These are phyloP conservation scores for Verticillium zaregamsianum DNA, from an alignment of 2,329 filamentous ascomycete species.

Conservation along the genomic window DNA sequence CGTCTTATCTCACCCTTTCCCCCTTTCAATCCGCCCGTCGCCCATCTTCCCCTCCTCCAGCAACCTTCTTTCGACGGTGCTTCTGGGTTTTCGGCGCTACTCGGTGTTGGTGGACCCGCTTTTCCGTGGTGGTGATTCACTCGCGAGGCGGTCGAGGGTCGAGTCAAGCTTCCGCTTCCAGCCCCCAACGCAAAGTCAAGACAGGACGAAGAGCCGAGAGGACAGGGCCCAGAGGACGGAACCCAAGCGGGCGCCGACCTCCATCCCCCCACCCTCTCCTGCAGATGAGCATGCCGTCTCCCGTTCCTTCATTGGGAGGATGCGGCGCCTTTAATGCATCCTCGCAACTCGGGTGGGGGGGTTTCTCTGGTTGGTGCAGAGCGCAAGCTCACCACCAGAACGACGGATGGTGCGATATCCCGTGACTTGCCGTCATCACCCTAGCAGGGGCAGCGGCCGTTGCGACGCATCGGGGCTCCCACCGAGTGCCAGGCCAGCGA, in stretches of 20 bases:
- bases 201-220: background rate
- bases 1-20: background rate
- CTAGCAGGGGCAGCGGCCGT: conserved; percentile 10
- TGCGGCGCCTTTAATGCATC: background rate
- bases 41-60: background rate
- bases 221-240: background rate
- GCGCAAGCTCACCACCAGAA: background rate
- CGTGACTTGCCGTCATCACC: conserved; percentile 42
- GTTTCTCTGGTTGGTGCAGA: background rate
- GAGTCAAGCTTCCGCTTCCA: background rate
- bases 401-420: conserved; percentile 55
- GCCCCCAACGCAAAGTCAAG: background rate
- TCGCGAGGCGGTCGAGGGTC: background rate
- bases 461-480: background rate
- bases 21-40: conserved; percentile 1
- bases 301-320: background rate
- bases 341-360: background rate
- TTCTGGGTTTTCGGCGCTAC: conserved; percentile 1
- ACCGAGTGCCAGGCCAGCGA: background rate
- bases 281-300: background rate
- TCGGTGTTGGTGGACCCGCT: background rate
- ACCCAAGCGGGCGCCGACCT: background rate
- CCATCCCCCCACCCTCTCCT: background rate
- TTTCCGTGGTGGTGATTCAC: background rate
- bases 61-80: background rate